These are phyloP conservation scores for Vanrija sp. DNA, from an alignment of 1,284 basidiomycete species.

Conservation along the genomic window DNA sequence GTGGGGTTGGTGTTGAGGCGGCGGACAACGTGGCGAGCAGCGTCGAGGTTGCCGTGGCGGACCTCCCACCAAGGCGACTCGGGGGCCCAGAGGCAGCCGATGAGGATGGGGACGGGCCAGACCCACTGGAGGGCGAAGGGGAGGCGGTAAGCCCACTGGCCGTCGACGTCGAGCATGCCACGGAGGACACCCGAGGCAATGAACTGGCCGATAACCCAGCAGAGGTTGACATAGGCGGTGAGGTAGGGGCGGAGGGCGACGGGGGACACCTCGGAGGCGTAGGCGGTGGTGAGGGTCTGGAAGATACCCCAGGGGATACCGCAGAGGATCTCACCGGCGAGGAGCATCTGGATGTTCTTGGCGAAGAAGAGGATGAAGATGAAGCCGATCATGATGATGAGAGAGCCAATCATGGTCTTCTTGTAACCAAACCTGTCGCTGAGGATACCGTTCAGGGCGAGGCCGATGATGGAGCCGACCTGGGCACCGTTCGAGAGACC, in stretches of 20 bases:
- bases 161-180: neutral
- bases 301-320: constrained; percentile 29
- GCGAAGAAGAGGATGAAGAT: constrained; percentile 47
- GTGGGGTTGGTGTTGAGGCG: constrained; percentile 10
- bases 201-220: constrained; percentile 47
- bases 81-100: constrained; percentile 15
- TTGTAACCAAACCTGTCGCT: constrained; percentile 6
- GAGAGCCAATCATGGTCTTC: constrained; percentile 14
- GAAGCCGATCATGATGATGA: constrained; percentile 36
- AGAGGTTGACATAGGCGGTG: constrained; percentile 50
- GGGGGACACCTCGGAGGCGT: constrained; percentile 47
- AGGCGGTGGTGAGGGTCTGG: constrained; percentile 45
- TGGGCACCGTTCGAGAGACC: constrained; percentile 33
- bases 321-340: constrained; percentile 45
- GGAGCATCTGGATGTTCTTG: constrained; percentile 32
- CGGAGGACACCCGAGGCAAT: constrained; percentile 24
- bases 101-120: constrained; percentile 29
- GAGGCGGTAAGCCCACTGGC: constrained; percentile 13
- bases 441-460: constrained; percentile 1
- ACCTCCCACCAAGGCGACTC: constrained; percentile 26
- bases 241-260: constrained; percentile 41
- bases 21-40: constrained; percentile 12
- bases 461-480: constrained; percentile 1
- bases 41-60: constrained; percentile 12
- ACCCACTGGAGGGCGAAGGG: constrained; percentile 36